Conservation (phyloP, 805 yeast species). For the Candida incommunis region DNA sequence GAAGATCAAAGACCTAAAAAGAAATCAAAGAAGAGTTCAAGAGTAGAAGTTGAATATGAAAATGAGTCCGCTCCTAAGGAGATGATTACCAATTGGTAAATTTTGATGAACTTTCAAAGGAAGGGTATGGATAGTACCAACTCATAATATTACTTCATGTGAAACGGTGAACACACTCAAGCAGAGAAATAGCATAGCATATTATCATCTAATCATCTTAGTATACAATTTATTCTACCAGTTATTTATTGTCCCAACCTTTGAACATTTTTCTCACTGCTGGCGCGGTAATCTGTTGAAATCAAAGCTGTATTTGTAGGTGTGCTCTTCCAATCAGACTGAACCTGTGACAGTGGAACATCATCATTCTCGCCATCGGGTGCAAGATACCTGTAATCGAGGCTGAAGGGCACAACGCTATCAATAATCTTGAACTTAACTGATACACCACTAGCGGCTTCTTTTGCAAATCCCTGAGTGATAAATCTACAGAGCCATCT, state of each 20-base stretch:
- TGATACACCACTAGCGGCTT: slow-evolving; percentile 61
- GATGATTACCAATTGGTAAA: background rate
- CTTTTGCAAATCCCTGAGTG: slow-evolving; percentile 60
- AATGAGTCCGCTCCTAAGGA: slow-evolving; percentile 29
- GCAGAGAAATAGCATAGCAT: too few relatives aligned
- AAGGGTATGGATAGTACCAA: too few relatives aligned
- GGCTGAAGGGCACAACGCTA: background rate
- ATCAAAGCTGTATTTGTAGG: background rate
- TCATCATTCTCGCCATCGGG: background rate
- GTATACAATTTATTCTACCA: background rate
- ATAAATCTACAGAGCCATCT: slow-evolving; percentile 75
- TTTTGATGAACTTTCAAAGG: too few relatives aligned
- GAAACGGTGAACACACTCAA: too few relatives aligned
- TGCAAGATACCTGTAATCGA: background rate
- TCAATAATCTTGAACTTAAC: slow-evolving; percentile 23
- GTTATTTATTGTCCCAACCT: background rate
- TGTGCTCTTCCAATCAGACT: background rate
- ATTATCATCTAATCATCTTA: too few relatives aligned
- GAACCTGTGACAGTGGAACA: background rate
- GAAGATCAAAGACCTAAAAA: slow-evolving; percentile 24
- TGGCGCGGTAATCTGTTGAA: background rate
- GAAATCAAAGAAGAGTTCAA: slow-evolving; percentile 24
- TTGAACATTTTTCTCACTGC: background rate
- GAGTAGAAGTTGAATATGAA: slow-evolving; percentile 76
- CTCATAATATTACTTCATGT: too few relatives aligned